Evolutionary conservation across 805 yeast species (phyloP).

Genomic region (Ogataea glucozyma): DNA sequence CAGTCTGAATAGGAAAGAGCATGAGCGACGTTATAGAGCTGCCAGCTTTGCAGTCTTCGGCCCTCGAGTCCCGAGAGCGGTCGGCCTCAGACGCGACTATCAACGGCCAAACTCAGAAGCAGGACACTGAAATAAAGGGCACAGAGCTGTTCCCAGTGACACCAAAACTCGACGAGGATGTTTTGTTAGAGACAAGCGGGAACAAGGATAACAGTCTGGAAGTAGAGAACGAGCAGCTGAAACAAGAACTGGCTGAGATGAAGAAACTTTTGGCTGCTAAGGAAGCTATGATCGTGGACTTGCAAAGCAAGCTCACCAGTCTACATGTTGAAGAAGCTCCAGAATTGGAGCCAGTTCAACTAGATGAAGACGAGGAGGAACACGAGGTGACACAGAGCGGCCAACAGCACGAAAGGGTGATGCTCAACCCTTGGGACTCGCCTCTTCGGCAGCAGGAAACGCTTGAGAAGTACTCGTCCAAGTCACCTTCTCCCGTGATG

Average conservation of each 20-base stretch:
- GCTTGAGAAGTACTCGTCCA: slow-evolving; percentile 18
- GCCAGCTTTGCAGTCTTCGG: slow-evolving; percentile 6
- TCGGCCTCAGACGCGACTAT: slow-evolving; percentile 1
- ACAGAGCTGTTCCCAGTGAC: too few species aligned
- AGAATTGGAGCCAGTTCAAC: neutral
- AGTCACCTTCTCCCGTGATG: slow-evolving; percentile 10
- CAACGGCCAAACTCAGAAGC: too few species aligned
- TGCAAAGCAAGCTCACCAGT: slow-evolving; percentile 1
- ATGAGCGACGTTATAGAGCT: neutral
- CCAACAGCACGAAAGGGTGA: neutral
- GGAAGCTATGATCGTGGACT: slow-evolving; percentile 3
- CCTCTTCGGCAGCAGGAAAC: slow-evolving; percentile 26
- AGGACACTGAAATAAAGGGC: too few species aligned
- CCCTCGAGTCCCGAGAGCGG: neutral
- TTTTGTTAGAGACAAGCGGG: neutral
- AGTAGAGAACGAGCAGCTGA: slow-evolving; percentile 11
- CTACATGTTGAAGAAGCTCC: neutral
- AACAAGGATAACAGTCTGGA: slow-evolving; percentile 4
- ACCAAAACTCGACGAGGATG: too few species aligned
- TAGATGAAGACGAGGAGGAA: neutral
- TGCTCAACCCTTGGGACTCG: slow-evolving; percentile 28
- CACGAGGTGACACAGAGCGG: neutral
- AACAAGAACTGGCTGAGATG: slow-evolving; percentile 8
- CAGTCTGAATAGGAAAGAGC: neutral
- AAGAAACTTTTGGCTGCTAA: slow-evolving; percentile 9